A percentile compares a stretch with the other conserved stretches of the same genome.
Evolutionary conservation across 306 rosid genomes (phyloP).

Genomic region (Fragaria iinumae): DNA sequence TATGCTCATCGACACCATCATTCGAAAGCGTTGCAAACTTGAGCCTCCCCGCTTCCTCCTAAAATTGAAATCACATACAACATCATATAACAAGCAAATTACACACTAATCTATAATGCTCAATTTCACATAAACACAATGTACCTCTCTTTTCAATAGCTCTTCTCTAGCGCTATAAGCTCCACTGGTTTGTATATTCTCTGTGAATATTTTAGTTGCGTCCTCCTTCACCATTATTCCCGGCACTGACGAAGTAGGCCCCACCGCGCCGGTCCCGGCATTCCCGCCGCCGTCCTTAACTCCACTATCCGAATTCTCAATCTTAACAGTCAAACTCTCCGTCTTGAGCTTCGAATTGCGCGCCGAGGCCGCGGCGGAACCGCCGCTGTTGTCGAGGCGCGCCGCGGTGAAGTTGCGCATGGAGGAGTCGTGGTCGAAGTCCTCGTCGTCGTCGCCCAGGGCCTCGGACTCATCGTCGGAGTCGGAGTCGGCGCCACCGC

Average conservation of each 20-base stretch:
- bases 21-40: slow-evolving; percentile 73
- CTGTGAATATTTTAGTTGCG: slow-evolving; percentile 73
- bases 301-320: slow-evolving; percentile 52
- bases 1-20: slow-evolving; percentile 84
- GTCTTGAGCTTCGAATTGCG: slow-evolving; percentile 70
- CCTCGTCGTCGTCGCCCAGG: slow-evolving; percentile 71
- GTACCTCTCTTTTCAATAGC: slow-evolving; percentile 74
- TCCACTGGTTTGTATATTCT: slow-evolving; percentile 91
- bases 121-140: neutral
- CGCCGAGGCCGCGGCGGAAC: slow-evolving; percentile 38
- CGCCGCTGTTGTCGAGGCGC: slow-evolving; percentile 54
- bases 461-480: slow-evolving; percentile 85
- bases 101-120: neutral
- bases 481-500: slow-evolving; percentile 67
- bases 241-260: slow-evolving; percentile 34
- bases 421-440: slow-evolving; percentile 71
- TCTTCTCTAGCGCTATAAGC: slow-evolving; percentile 95
- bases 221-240: slow-evolving; percentile 87
- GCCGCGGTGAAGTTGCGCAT: slow-evolving; percentile 86
- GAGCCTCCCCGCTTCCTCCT: slow-evolving; percentile 93
- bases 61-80: slow-evolving; percentile 11
- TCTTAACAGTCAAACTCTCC: slow-evolving; percentile 58
- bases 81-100: neutral
- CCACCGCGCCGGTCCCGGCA: slow-evolving; percentile 32
- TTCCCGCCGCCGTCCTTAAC: slow-evolving; percentile 46